A percentile compares a stretch with the other conserved stretches of the same genome.
Evolutionary conservation across 192 early-diverging fungal genomes (phyloP).

Genomic region (Coemansia sp.): DNA sequence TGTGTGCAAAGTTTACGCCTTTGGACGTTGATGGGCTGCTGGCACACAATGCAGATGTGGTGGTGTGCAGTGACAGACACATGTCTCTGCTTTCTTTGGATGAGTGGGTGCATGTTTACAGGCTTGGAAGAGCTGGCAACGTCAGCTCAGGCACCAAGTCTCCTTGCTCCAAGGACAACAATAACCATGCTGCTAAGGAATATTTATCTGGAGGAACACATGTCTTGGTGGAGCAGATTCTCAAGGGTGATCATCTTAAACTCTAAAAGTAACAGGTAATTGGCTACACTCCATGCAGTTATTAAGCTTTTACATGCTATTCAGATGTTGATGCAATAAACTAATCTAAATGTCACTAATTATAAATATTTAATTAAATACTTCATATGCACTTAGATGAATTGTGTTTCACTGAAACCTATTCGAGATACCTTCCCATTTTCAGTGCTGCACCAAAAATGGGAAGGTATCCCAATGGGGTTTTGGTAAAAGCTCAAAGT

Average conservation of each 20-base stretch:
- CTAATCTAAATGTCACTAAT: no score
- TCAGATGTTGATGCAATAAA: no score
- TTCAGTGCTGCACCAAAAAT: no score
- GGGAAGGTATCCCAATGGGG: no score
- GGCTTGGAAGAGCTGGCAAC: conserved; percentile 33
- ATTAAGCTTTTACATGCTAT: no score
- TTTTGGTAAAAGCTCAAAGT: no score
- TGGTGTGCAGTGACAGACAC: conserved; percentile 27
- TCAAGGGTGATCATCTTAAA: conserved; percentile 20
- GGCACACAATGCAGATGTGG: not conserved
- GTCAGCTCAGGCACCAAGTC: conserved; percentile 14
- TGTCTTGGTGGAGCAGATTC: conserved; percentile 26
- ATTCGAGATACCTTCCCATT: no score
- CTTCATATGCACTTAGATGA: no score
- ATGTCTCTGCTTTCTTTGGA: conserved; percentile 42
- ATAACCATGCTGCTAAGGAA: conserved; percentile 1
- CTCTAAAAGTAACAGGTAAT: no score
- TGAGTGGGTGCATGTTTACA: conserved; percentile 45
- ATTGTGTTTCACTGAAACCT: no score
- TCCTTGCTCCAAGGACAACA: not conserved
- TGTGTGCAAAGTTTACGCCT: conserved; percentile 45
- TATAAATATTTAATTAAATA: no score
- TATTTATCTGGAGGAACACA: conserved; percentile 38
- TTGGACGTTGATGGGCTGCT: conserved; percentile 28
- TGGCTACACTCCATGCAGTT: no score